Conservation (phyloP, 2,329 filamentous ascomycete species). For the Pseudogymnoascus sp. region DNA sequence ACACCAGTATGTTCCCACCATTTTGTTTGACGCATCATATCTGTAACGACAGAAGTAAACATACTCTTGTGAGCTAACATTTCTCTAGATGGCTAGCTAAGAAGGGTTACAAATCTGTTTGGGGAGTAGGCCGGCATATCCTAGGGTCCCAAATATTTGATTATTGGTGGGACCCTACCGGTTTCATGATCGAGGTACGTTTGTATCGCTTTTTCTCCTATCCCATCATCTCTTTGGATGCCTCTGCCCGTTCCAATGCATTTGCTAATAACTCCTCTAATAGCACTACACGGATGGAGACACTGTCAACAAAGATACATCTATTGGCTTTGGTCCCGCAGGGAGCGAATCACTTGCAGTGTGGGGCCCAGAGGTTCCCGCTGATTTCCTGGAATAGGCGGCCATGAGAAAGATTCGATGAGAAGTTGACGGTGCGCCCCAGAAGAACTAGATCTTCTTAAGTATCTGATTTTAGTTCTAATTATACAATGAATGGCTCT, state of each 20-base stretch:
- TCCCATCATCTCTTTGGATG: background rate
- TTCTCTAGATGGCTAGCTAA: slow-evolving; percentile 43
- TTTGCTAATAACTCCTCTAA: background rate
- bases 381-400: slow-evolving; percentile 16
- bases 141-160: slow-evolving; percentile 66
- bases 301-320: slow-evolving; percentile 49
- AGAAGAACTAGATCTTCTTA: background rate
- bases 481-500: background rate
- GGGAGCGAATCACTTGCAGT: slow-evolving; percentile 34
- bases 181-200: slow-evolving; percentile 48
- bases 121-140: slow-evolving; percentile 64
- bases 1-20: slow-evolving; percentile 33
- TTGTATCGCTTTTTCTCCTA: background rate
- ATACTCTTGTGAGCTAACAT: background rate
- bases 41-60: background rate
- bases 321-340: slow-evolving; percentile 35
- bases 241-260: background rate
- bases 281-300: slow-evolving; percentile 61
- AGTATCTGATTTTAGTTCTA: background rate
- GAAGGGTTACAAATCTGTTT: slow-evolving; percentile 54
- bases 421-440: background rate
- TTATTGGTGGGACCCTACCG: slow-evolving; percentile 51
- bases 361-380: slow-evolving; percentile 34
- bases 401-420: background rate
- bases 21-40: background rate